Conservation (phyloP, 2,329 filamentous ascomycete species). For the Trichophyton equinum region DNA sequence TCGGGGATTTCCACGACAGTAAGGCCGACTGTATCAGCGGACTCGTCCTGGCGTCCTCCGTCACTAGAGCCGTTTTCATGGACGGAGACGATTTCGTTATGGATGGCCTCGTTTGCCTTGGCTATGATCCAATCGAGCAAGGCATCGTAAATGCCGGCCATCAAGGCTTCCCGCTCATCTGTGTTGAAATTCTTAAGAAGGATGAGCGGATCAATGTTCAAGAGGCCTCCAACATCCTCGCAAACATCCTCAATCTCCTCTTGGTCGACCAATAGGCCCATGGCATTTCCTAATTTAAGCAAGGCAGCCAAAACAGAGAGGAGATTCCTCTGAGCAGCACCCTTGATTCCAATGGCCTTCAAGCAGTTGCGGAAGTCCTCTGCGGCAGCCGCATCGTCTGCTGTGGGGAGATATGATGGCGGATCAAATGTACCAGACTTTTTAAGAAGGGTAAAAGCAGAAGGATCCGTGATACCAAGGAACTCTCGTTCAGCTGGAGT, state of each 20-base stretch:
- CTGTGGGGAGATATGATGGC: constrained; percentile 78
- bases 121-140: constrained; percentile 87
- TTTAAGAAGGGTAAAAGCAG: constrained; percentile 64
- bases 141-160: constrained; percentile 82
- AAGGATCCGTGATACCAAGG: constrained; percentile 63
- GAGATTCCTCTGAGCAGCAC: constrained; percentile 64
- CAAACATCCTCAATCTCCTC: constrained; percentile 76
- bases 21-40: constrained; percentile 73
- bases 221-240: constrained; percentile 74
- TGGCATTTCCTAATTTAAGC: constrained; percentile 80
- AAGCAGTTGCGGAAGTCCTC: constrained; percentile 83
- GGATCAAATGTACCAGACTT: constrained; percentile 76
- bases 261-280: constrained; percentile 72
- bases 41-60: constrained; percentile 54
- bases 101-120: constrained; percentile 78
- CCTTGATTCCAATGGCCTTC: constrained; percentile 89
- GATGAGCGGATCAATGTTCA: constrained; percentile 77
- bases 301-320: constrained; percentile 77
- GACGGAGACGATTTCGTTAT: constrained; percentile 56
- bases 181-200: constrained; percentile 68
- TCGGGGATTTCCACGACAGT: constrained; percentile 78
- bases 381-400: constrained; percentile 80
- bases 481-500: constrained; percentile 82
- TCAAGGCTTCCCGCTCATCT: constrained; percentile 68
- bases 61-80: constrained; percentile 54